phyloP scores from a whole-genome alignment of 371 early-diverging fungal species.

The Syncephalastrum contaminatum region DNA sequence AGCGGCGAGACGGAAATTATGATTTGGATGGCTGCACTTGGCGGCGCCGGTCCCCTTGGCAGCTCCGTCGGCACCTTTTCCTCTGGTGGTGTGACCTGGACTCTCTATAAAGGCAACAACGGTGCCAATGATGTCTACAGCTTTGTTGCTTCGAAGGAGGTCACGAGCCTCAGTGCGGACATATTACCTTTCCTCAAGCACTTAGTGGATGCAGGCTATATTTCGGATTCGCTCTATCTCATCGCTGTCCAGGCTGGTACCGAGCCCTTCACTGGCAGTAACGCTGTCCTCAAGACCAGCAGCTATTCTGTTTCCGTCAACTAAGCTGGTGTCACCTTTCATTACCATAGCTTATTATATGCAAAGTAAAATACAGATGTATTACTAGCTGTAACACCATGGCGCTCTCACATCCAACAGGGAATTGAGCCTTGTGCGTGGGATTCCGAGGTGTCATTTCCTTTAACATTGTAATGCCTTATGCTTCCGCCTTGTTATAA shows the following conservation, averaged over 20 bases:
- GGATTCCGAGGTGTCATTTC: too few relatives aligned
- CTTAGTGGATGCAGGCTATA: conserved; percentile 10
- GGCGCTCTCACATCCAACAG: too few relatives aligned
- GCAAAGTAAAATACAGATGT: too few relatives aligned
- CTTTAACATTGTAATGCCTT: too few relatives aligned
- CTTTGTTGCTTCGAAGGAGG: conserved; percentile 12
- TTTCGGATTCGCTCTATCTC: conserved; percentile 16
- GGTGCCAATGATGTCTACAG: conserved; percentile 19
- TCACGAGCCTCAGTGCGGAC: conserved; percentile 11
- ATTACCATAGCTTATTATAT: too few relatives aligned
- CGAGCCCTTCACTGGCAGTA: conserved; percentile 20
- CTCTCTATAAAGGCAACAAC: conserved; percentile 16
- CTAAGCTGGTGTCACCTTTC: neutral
- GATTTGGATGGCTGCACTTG: conserved; percentile 14
- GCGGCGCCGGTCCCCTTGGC: conserved; percentile 14
- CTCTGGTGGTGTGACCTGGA: conserved; percentile 10
- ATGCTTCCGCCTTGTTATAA: too few relatives aligned
- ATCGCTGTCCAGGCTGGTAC: conserved; percentile 19
- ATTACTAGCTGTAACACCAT: too few relatives aligned
- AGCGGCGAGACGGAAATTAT: conserved; percentile 10
- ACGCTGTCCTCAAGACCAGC: conserved; percentile 5
- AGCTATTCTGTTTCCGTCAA: conserved; percentile 14
- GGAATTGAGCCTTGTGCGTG: too few relatives aligned
- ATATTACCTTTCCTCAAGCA: conserved; percentile 12
- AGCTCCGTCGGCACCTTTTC: conserved; percentile 7